Evolutionary conservation across 2,329 filamentous ascomycete genomes (phyloP), one percentile per base, ranked within the genome.

Genomic region (Lachnellula willkommii): DNA sequence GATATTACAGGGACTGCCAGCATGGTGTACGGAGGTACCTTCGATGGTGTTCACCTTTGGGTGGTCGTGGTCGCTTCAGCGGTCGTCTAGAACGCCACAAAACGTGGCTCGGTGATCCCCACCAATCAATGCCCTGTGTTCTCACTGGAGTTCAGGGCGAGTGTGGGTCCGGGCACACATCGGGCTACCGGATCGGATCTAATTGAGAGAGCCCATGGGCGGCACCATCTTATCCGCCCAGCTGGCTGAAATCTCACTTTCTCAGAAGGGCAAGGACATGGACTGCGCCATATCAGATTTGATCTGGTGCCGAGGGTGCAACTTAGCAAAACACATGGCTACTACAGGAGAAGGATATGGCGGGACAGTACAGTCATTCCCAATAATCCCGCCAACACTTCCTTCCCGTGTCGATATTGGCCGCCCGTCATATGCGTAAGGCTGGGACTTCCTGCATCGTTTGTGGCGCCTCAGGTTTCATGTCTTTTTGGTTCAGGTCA

Each of bases 381-480:
- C 28, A 24, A 26, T 15, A 35, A 52, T 47, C 36, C 40, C 53
- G 57, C 40, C 57, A 58, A 60, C 56, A 57, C 56, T 56, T 55
- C 32, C 42, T 47, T 35, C 37, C 46, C 51, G 37, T 52, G 32
- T 28, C 53, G 24, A 52, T 52, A 51, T 53, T 50, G 42, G 32
- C 22, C 6, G 26, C 47, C 47, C 55, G 50, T 35, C 48, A 45
- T 45, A 12, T 22, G 20, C 22, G 42, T 45, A 42, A 36, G 54
- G 45, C 56, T 53, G 49, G 52, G 46, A 54, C 57, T 49, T 54
- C 55, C 55, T 60, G 58, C 17, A 42, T 57, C 40, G 40, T 46
- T 56, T 60, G 57, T 58, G 60, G 55, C 39, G 32, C 50, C 48
- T 58, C 54, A 57, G 57, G 60, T 54, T 24, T 47, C 15, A 26